These are phyloP conservation scores for Penicillium sp. DNA, from an alignment of 2,329 filamentous ascomycete genomes.

Conservation along the genomic window DNA sequence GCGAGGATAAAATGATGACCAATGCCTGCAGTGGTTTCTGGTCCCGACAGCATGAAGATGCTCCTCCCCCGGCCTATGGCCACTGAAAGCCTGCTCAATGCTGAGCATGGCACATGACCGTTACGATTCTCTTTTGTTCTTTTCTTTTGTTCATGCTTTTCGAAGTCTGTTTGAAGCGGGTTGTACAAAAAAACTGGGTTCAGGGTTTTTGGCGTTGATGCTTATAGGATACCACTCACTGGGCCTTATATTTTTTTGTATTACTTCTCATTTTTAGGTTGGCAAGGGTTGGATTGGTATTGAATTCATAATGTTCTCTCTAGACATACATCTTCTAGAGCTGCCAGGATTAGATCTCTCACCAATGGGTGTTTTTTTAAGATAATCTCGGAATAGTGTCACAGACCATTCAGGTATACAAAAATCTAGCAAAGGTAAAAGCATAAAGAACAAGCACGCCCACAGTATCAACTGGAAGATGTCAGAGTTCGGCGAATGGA, in stretches of 20 bases:
- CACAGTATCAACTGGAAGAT: neutral
- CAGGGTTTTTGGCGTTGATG: slow-evolving; percentile 28
- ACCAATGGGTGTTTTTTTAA: neutral
- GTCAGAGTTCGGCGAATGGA: neutral
- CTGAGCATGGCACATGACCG: slow-evolving; percentile 19
- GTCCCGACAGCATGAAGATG: slow-evolving; percentile 40
- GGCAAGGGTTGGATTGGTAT: neutral
- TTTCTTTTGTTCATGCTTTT: slow-evolving; percentile 7
- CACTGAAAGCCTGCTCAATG: slow-evolving; percentile 29
- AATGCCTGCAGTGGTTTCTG: slow-evolving; percentile 39
- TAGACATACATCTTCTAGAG: neutral
- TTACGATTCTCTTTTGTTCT: slow-evolving; percentile 22
- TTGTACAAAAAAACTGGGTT: slow-evolving; percentile 28
- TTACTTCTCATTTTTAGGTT: slow-evolving; percentile 18
- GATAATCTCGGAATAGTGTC: too few species aligned
- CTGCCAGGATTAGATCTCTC: neutral
- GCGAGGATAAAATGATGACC: slow-evolving; percentile 71
- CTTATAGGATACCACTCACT: slow-evolving; percentile 34
- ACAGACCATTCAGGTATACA: neutral
- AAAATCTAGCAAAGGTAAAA: neutral
- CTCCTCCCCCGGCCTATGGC: slow-evolving; percentile 49
- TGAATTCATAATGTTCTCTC: neutral
- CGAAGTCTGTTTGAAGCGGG: slow-evolving; percentile 25
- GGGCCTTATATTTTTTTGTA: slow-evolving; percentile 1
- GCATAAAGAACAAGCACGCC: neutral